phyloP scores from a whole-genome alignment of 495 filamentous ascomycete genomes.

The Collariella sp. region DNA sequence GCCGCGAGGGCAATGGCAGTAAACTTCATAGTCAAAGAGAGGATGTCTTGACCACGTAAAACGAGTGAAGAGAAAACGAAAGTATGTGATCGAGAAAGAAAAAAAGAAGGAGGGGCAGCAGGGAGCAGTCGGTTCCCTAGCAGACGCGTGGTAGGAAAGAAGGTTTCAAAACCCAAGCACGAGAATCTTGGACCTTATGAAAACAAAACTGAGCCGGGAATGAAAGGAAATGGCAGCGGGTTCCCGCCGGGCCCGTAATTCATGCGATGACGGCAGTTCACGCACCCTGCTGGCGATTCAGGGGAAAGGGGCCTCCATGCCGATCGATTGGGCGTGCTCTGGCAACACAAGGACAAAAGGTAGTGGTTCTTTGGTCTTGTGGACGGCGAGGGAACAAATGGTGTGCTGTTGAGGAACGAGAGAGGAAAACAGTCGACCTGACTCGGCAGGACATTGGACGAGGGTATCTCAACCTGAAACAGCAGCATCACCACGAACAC shows the following conservation, averaged over 20 bases:
- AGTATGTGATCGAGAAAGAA: constrained; percentile 1
- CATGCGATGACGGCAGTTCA: not conserved
- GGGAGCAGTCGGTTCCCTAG: not conserved
- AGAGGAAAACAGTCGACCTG: not conserved
- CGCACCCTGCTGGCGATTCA: not conserved
- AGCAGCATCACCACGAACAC: constrained; percentile 8
- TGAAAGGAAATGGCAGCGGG: too few relatives aligned
- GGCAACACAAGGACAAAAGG: not conserved
- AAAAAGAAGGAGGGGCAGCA: not conserved
- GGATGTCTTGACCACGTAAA: not conserved
- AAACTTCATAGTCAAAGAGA: constrained; percentile 19
- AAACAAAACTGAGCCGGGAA: too few relatives aligned
- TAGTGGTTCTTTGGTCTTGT: too few relatives aligned
- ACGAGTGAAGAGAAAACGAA: not conserved
- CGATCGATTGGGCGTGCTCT: not conserved
- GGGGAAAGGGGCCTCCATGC: not conserved
- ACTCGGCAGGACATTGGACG: constrained; percentile 8
- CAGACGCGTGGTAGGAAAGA: not conserved
- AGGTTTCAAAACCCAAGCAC: too few relatives aligned
- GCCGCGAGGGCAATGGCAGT: constrained; percentile 17
- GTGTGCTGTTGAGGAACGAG: too few relatives aligned
- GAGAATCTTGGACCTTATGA: too few relatives aligned
- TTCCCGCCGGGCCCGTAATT: not conserved
- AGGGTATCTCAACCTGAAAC: constrained; percentile 25
- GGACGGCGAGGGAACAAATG: not conserved